These are phyloP conservation scores for Carpinus viminea DNA, from an alignment of 306 rosid genomes.

Conservation along the genomic window DNA sequence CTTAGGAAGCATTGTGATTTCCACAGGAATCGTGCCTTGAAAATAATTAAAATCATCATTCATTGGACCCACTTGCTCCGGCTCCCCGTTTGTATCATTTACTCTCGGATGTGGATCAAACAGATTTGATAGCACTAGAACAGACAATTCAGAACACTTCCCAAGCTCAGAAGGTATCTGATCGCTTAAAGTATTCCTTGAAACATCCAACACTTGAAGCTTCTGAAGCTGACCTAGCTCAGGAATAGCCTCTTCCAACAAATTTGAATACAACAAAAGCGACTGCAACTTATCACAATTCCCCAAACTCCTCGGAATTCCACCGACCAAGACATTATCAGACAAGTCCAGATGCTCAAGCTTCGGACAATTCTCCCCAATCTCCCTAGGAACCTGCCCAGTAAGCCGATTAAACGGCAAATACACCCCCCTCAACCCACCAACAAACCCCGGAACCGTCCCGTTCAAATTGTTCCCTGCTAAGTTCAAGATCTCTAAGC, in stretches of 20 bases:
- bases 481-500: conserved; percentile 70
- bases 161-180: conserved; percentile 64
- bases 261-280: conserved; percentile 66
- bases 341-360: conserved; percentile 91
- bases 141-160: conserved; percentile 60
- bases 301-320: conserved; percentile 71
- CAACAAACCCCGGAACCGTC: conserved; percentile 65
- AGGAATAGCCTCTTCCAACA: conserved; percentile 72
- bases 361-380: conserved; percentile 67
- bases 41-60: conserved; percentile 71
- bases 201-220: conserved; percentile 78
- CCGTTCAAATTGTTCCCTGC: conserved; percentile 72
- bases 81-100: conserved; percentile 27
- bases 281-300: conserved; percentile 60
- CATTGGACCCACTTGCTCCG: conserved; percentile 38
- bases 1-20: conserved; percentile 60
- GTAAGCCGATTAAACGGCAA: conserved; percentile 57
- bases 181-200: conserved; percentile 78
- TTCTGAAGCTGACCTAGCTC: conserved; percentile 60
- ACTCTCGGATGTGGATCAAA: conserved; percentile 45
- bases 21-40: conserved; percentile 67
- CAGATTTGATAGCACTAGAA: conserved; percentile 74
- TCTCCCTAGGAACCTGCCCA: conserved; percentile 62
- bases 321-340: conserved; percentile 53
- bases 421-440: conserved; percentile 60